Conservation (phyloP, 2,329 filamentous ascomycete genomes). For the Aphanoascus verrucosus region DNA sequence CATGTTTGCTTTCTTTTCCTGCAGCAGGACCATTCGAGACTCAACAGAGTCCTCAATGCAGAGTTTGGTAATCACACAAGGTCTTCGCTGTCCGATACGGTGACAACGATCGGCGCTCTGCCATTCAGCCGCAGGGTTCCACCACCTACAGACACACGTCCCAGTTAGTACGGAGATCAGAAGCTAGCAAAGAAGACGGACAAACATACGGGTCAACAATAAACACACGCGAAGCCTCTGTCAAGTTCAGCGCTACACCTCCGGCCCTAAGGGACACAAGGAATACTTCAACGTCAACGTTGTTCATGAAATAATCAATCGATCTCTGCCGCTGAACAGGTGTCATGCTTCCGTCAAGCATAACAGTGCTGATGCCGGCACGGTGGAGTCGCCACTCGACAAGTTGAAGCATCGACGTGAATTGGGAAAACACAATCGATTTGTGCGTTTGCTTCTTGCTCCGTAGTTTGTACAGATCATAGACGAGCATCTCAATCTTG, state of each 20-base stretch:
- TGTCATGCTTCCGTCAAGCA: conserved; percentile 96
- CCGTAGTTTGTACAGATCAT: conserved; percentile 82
- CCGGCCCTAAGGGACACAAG: conserved; percentile 92
- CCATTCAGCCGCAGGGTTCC: conserved; percentile 99
- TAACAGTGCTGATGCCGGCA: conserved; percentile 95
- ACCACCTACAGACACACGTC: conserved; percentile 56
- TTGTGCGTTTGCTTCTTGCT: conserved; percentile 91
- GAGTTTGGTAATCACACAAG: conserved; percentile 85
- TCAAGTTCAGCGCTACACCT: conserved; percentile 88
- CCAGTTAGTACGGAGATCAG: not conserved
- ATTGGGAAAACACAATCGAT: conserved; percentile 94
- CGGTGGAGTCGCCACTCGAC: conserved; percentile 94
- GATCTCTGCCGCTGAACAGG: conserved; percentile 84
- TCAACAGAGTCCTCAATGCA: conserved; percentile 97
- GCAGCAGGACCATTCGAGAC: conserved; percentile 84
- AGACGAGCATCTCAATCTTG: conserved; percentile 93
- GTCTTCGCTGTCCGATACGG: conserved; percentile 87
- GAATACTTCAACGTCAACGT: conserved; percentile 89
- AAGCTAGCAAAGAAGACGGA: not conserved
- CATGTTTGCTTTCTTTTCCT: conserved; percentile 98
- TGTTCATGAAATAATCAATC: conserved; percentile 94
- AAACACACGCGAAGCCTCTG: conserved; percentile 87
- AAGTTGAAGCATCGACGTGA: conserved; percentile 92
- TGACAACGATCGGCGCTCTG: conserved; percentile 90
- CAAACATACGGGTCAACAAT: conserved; percentile 81